Base-by-base conservation (phyloP, 208 protist species). In the Leishmania turanica region DNA sequence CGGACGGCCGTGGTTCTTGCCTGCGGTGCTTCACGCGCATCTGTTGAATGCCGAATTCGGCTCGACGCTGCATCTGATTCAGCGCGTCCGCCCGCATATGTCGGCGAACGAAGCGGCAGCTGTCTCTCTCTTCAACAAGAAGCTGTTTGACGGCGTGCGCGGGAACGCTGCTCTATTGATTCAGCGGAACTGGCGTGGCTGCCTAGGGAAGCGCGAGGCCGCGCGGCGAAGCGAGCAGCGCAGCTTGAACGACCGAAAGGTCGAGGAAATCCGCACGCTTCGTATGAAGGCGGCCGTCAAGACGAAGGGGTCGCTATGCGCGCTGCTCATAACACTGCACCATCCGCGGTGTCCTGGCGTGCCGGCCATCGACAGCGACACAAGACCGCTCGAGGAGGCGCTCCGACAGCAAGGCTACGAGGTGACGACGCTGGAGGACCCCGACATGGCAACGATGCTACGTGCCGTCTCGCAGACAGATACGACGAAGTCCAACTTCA, bases 41-140 rank as follows among this genome's bases (percentile, higher is more conserved):
- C 85, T 98, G 47, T 72, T 98, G 21, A 95, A 98, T 79, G 85
- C 92, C 51, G 88, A 96, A 70, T 94, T 89, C 81, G 95, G 93
- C 40, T 96, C 95, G 17, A 82, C 75, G 49, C 79, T 98, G 76
- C 91, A 95, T 86, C 84, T 96, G 74, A 81, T 96, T 78, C 89
- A 98, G 74, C 92, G 90, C 71, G 80, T 96, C 19, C 82, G 60
- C 49, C 86, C 89, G 13, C 85, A 70, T 70, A 86, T 95, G 81
- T 88, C 89, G 11, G 86, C 74, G 66, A 91, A 93, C 81, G 88
- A 95, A 77, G 95, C 95, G 27, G 95, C 95, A 7, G 86, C 95
- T 2, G 79, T 95, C 51, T 81, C 86, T 49, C 75, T 98, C 34
- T 93, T 96, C 74, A 95, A 91, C 83, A 91, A 89, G 70, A 78